phyloP scores from a whole-genome alignment of 345 rosid species.

The Zanthoxylum bungeanum region DNA sequence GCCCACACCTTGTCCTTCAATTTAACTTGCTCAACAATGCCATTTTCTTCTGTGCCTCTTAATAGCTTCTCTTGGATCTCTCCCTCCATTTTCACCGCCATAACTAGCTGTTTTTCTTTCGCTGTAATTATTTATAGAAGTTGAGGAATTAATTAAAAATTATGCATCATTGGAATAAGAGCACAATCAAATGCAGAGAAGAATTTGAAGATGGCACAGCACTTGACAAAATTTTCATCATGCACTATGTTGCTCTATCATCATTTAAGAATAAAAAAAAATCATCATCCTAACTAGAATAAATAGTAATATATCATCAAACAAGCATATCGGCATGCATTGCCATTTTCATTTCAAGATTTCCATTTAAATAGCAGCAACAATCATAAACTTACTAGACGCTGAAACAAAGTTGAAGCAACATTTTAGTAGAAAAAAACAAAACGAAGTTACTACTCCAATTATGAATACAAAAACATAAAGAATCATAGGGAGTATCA shows the following conservation, averaged over 20 bases:
- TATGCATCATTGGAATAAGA: neutral
- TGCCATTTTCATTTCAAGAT: neutral
- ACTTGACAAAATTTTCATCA: neutral
- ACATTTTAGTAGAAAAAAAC: too few relatives aligned
- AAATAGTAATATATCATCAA: neutral
- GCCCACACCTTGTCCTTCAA: slow-evolving; percentile 44
- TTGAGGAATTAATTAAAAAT: neutral
- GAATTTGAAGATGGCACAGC: neutral
- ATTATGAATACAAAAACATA: too few relatives aligned
- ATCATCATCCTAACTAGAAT: too few relatives aligned
- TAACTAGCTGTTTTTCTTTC: neutral
- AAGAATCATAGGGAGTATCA: neutral
- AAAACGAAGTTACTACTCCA: too few relatives aligned
- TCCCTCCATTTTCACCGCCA: slow-evolving; percentile 21
- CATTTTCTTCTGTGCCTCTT: slow-evolving; percentile 1
- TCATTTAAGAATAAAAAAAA: too few relatives aligned
- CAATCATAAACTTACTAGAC: too few relatives aligned
- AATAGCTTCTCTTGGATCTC: slow-evolving; percentile 30
- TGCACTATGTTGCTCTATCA: neutral
- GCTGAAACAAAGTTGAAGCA: too few relatives aligned
- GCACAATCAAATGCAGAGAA: neutral
- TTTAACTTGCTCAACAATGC: slow-evolving; percentile 14
- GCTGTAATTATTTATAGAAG: neutral
- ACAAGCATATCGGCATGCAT: neutral
- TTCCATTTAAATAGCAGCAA: neutral